phyloP scores from a whole-genome alignment of 352 stramenopile genomes.

The Pythium rishiriense region DNA sequence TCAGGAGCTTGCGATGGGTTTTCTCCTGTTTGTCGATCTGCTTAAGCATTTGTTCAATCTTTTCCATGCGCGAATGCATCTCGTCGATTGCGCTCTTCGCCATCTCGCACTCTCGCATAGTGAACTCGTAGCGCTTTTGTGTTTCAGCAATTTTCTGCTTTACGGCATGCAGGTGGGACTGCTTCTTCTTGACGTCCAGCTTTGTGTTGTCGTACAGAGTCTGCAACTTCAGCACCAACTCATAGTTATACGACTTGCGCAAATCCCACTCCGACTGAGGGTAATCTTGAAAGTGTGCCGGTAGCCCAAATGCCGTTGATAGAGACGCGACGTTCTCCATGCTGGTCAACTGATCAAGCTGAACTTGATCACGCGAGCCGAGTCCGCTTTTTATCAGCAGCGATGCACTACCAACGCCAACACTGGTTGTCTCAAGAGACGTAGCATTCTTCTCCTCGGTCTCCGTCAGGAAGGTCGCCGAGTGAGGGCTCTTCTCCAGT shows the following conservation, averaged over 20 bases:
- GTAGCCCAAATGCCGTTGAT: slow-evolving; percentile 57
- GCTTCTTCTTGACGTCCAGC: slow-evolving; percentile 60
- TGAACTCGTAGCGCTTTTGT: slow-evolving; percentile 52
- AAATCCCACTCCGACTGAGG: slow-evolving; percentile 77
- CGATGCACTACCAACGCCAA: background rate
- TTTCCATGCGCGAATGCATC: slow-evolving; percentile 67
- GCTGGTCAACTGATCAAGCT: slow-evolving; percentile 32
- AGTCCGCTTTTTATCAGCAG: background rate
- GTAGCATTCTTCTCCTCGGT: slow-evolving; percentile 6
- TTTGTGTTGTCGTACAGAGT: slow-evolving; percentile 66
- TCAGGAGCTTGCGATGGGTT: slow-evolving; percentile 65
- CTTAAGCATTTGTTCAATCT: slow-evolving; percentile 62
- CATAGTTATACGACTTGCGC: slow-evolving; percentile 77
- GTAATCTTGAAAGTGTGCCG: slow-evolving; percentile 78
- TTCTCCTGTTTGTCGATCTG: slow-evolving; percentile 76
- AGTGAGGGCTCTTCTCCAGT: slow-evolving; percentile 5
- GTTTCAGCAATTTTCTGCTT: slow-evolving; percentile 70
- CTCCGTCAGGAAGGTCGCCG: slow-evolving; percentile 34
- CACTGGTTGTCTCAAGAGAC: background rate
- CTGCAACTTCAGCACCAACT: slow-evolving; percentile 78
- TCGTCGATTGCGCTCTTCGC: slow-evolving; percentile 70
- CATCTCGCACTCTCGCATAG: slow-evolving; percentile 80
- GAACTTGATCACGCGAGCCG: slow-evolving; percentile 4
- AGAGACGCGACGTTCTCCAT: slow-evolving; percentile 29
- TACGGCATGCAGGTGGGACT: slow-evolving; percentile 56